Evolutionary conservation across 371 early-diverging fungal genomes (phyloP).

Genomic region (Nematocida major): DNA sequence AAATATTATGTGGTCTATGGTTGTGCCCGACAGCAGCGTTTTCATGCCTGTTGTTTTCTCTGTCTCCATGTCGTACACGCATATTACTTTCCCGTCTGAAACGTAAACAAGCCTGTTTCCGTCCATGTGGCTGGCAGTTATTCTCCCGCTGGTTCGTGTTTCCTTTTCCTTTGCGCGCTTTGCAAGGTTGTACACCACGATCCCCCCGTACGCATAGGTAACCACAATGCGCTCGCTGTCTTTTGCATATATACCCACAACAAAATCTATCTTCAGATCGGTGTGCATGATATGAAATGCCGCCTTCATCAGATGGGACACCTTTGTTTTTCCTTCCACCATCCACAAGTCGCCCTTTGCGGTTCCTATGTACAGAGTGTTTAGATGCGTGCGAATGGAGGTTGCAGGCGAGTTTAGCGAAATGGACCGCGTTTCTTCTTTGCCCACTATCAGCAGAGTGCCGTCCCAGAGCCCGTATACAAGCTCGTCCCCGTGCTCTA

Average conservation of each 20-base stretch:
- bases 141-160: neutral
- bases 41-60: neutral
- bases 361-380: conserved; percentile 9
- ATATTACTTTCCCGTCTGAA: neutral
- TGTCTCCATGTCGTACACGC: neutral
- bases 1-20: neutral
- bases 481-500: neutral
- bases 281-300: neutral
- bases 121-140: neutral
- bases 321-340: neutral
- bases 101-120: neutral
- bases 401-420: conserved; percentile 1
- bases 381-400: neutral
- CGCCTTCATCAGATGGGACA: neutral
- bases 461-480: conserved; percentile 37
- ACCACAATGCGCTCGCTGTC: neutral
- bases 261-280: neutral
- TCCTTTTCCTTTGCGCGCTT: neutral
- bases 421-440: neutral
- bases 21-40: neutral
- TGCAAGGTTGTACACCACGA: neutral
- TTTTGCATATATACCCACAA: neutral
- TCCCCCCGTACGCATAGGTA: conserved; percentile 1
- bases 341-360: conserved; percentile 24
- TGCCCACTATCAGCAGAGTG: neutral